Conservation (phyloP, 1,284 basidiomycete genomes). For the Cutaneotrichosporon dermatis region DNA sequence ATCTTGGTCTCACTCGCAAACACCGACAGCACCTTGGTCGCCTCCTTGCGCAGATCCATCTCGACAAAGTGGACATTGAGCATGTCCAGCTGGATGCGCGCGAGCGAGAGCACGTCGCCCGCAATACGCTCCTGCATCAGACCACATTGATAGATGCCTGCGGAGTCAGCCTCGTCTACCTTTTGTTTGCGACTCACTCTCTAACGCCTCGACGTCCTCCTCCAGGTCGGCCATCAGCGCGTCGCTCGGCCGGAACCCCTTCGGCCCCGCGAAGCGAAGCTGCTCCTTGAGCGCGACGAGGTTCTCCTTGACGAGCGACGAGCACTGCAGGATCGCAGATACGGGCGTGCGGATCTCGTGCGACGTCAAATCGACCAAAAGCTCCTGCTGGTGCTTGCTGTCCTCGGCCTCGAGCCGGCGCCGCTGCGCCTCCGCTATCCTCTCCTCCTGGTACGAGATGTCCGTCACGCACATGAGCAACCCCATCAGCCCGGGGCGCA, state of each 20-base stretch:
- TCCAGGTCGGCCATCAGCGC: slow-evolving; percentile 41
- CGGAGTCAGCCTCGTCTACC: background rate
- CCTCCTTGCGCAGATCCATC: slow-evolving; percentile 43
- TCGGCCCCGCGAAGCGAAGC: slow-evolving; percentile 24
- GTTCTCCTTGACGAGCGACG: slow-evolving; percentile 45
- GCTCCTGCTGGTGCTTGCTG: slow-evolving; percentile 38
- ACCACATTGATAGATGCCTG: slow-evolving; percentile 41
- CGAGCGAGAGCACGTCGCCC: slow-evolving; percentile 49
- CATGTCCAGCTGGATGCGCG: slow-evolving; percentile 49
- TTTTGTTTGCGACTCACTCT: slow-evolving; percentile 6
- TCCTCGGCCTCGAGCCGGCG: slow-evolving; percentile 41
- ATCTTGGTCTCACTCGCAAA: slow-evolving; percentile 40
- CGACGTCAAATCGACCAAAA: slow-evolving; percentile 46
- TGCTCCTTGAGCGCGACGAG: slow-evolving; percentile 35
- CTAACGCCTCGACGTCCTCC: slow-evolving; percentile 33
- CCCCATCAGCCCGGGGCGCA: slow-evolving; percentile 28
- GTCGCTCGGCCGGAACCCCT: slow-evolving; percentile 34
- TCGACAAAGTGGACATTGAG: slow-evolving; percentile 40
- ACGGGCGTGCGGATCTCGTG: slow-evolving; percentile 48
- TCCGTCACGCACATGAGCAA: slow-evolving; percentile 41
- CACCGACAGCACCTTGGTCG: slow-evolving; percentile 38
- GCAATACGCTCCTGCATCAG: slow-evolving; percentile 50
- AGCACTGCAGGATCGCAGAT: slow-evolving; percentile 46
- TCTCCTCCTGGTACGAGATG: slow-evolving; percentile 38
- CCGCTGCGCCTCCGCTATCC: slow-evolving; percentile 37